Evolutionary conservation across 1,284 basidiomycete species (phyloP), one percentile per base, ranked within the genome.

Genomic region (Athelia psychrophila): DNA sequence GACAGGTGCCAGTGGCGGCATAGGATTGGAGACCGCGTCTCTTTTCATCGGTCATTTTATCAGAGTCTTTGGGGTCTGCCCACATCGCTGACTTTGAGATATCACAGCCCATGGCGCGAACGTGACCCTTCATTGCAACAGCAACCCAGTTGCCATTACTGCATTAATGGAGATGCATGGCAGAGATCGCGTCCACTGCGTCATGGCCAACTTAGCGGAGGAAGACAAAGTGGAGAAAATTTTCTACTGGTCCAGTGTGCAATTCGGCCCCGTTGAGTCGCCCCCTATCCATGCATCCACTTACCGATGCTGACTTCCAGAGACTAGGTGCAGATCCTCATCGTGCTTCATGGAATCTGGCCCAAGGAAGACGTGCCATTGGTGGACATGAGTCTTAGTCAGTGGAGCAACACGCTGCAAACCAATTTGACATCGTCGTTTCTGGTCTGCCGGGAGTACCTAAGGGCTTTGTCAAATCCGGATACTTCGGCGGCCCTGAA

Each of bases 111-210:
- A 85, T 58, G 86, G 85, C 3, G 84, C 88, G 3, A 77, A 76
- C 54, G 86, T 91, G 8, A 83, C 85, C 0, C 87, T 86, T 0
- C 86, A 90, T 61, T 91, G 85, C 66, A 84, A 88, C 65, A 76
- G 78, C 12, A 83, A 76, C 42, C 59, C 69, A 16, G 61, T 66
- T 0, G 65, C 80, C 0, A 68, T 88, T 12, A 64, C 75, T 6
- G 65, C 72, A 2, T 68, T 87, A 16, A 50, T 68, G 15, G 60
- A 61, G 10, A 63, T 70, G 48, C 76, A 72, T 52, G 69, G 68
- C 15, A 55, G 67, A 3, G 57, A 60, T n/a, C 67, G 65, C 16
- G 19, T 81, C 5, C 69, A 74, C 32, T 56, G 70, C 13, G 65
- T 78, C 3, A 79, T 81, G 61, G 84, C 83, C 2, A 75, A 91